Percentiles rank a stretch among this genome's conserved stretches.
Evolutionary conservation across 768 basidiomycete species (phyloP).

Genomic region (Dioszegia aurantiaca): DNA sequence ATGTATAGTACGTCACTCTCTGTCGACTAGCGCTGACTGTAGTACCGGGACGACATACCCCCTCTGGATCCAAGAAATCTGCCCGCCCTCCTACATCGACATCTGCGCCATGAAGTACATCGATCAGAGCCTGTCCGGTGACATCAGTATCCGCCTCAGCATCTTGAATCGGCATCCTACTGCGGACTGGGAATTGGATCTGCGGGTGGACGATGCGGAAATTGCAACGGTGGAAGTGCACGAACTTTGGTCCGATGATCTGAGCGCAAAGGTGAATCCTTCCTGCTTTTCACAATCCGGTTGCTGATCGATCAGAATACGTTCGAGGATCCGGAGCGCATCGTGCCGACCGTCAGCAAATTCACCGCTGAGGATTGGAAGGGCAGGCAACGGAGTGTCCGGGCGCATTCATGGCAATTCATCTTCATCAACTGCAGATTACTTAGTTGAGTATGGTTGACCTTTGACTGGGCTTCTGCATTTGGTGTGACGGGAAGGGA

Average conservation of each 20-base stretch:
- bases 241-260: slow-evolving; percentile 59
- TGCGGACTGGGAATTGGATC: slow-evolving; percentile 49
- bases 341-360: slow-evolving; percentile 29
- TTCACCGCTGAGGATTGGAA: slow-evolving; percentile 7
- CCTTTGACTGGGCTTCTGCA: too few species aligned
- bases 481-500: too few species aligned
- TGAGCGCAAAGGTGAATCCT: slow-evolving; percentile 45
- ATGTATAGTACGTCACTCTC: slow-evolving; percentile 37
- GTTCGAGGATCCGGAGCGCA: slow-evolving; percentile 42
- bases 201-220: slow-evolving; percentile 30
- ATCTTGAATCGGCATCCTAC: slow-evolving; percentile 59
- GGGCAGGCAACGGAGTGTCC: slow-evolving; percentile 16
- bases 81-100: slow-evolving; percentile 55
- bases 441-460: too few species aligned
- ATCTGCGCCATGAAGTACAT: slow-evolving; percentile 57
- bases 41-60: slow-evolving; percentile 57
- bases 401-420: slow-evolving; percentile 50
- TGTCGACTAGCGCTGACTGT: neutral
- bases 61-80: slow-evolving; percentile 57
- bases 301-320: slow-evolving; percentile 42
- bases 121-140: slow-evolving; percentile 28
- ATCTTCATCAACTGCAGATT: slow-evolving; percentile 26
- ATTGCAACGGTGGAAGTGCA: slow-evolving; percentile 54
- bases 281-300: neutral
- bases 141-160: slow-evolving; percentile 57